Evolutionary conservation across 108 stramenopile genomes (phyloP).

Genomic region (Mediolabrus comicus): DNA sequence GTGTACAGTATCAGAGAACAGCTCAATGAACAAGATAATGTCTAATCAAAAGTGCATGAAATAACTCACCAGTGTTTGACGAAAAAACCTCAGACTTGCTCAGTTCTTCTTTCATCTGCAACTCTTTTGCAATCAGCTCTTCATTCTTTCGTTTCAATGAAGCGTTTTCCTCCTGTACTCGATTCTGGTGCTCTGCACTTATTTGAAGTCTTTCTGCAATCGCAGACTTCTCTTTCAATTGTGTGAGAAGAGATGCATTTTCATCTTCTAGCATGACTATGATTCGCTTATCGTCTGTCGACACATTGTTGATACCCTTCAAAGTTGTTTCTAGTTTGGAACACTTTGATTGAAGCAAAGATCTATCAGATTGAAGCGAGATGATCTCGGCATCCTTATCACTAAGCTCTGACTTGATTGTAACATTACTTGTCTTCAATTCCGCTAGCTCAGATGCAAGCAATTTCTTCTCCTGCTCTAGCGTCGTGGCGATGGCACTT

Average conservation of each 20-base stretch:
- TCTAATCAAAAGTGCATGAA: no score
- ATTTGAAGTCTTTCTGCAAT: constrained; percentile 18
- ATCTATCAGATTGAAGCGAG: constrained; percentile 10
- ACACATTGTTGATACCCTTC: constrained; percentile 3
- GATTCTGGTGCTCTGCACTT: constrained; percentile 7
- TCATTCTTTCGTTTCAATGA: constrained; percentile 25
- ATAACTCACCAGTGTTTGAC: constrained; percentile 28
- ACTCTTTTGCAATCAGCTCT: constrained; percentile 21
- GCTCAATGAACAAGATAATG: no score
- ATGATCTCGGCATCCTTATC: constrained; percentile 12
- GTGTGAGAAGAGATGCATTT: constrained; percentile 15
- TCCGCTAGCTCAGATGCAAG: constrained; percentile 11
- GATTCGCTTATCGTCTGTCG: constrained; percentile 4
- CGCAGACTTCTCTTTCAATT: constrained; percentile 16
- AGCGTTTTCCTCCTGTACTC: constrained; percentile 19
- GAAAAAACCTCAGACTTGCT: constrained; percentile 19
- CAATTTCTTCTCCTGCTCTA: constrained; percentile 24
- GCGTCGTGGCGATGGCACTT: constrained; percentile 8
- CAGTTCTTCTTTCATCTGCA: constrained; percentile 20
- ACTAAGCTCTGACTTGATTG: constrained; percentile 1
- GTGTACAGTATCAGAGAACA: no score
- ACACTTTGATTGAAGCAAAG: constrained; percentile 12
- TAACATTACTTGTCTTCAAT: background rate
- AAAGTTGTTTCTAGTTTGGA: constrained; percentile 2
- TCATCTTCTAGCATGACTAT: constrained; percentile 30